Conservation (phyloP, 495 filamentous ascomycete species). For the Tuber borchii region DNA sequence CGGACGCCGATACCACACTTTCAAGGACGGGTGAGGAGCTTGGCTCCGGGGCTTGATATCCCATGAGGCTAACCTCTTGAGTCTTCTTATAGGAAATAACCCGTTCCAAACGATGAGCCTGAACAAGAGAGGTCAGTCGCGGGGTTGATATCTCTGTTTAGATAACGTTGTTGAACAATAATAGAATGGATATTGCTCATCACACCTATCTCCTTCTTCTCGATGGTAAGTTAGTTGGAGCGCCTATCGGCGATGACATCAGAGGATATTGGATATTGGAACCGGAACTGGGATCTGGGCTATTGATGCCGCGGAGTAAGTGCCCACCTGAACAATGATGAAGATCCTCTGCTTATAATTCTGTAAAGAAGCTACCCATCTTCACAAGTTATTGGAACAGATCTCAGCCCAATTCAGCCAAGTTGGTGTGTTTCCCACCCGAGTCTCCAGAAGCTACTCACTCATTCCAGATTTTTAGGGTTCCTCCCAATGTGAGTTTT, state of each 20-base stretch:
- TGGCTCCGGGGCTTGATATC: no score
- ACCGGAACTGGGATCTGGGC: conserved; percentile 65
- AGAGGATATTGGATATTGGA: conserved; percentile 57
- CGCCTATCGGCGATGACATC: conserved; percentile 51
- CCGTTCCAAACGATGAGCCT: conserved; percentile 51
- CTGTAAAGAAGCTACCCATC: conserved; percentile 38
- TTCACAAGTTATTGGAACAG: conserved; percentile 44
- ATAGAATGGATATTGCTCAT: conserved; percentile 59
- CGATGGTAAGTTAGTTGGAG: conserved; percentile 52
- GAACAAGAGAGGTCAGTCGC: conserved; percentile 28
- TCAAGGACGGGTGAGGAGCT: no score
- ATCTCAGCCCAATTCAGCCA: conserved; percentile 48
- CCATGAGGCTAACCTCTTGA: no score
- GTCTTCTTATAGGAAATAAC: conserved; percentile 51
- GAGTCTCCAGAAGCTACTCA: neutral
- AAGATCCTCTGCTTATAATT: conserved; percentile 39
- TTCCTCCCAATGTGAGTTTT: conserved; percentile 49
- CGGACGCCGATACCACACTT: no score
- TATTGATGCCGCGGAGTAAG: conserved; percentile 48
- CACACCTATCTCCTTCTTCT: conserved; percentile 52
- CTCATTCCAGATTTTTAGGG: conserved; percentile 23
- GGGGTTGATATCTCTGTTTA: neutral
- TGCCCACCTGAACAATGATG: no score
- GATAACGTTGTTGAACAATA: neutral
- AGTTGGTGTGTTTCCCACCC: conserved; percentile 37